These are phyloP conservation scores for Puya raimondii DNA, from an alignment of 176 grass and related monocot genomes.

Conservation along the genomic window DNA sequence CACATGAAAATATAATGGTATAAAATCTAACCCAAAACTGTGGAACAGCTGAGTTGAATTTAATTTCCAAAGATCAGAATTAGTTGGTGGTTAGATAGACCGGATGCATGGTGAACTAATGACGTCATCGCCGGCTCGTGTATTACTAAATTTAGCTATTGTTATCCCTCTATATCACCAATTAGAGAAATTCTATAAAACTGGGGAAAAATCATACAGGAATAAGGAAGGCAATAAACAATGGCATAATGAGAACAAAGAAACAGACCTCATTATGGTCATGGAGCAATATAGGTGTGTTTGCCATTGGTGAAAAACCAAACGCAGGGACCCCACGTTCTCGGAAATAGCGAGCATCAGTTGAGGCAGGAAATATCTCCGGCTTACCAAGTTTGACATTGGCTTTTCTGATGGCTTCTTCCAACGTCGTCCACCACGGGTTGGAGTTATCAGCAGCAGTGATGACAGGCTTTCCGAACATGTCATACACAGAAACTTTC, in stretches of 20 bases:
- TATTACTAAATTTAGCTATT: no score
- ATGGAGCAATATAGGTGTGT: constrained; percentile 82
- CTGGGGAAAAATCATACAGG: not conserved
- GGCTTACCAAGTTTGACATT: constrained; percentile 70
- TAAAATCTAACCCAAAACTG: no score
- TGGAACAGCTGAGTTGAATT: no score
- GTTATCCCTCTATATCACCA: no score
- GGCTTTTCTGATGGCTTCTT: constrained; percentile 60
- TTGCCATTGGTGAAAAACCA: constrained; percentile 88
- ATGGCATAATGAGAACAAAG: not conserved
- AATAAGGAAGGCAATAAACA: not conserved
- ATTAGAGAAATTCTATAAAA: not conserved
- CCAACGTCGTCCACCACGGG: constrained; percentile 64
- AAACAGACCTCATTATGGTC: constrained; percentile 83
- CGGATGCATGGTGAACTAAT: no score
- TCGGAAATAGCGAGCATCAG: constrained; percentile 76
- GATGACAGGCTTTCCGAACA: constrained; percentile 61
- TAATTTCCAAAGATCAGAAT: no score
- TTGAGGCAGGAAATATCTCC: constrained; percentile 79
- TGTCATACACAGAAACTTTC: constrained; percentile 45
- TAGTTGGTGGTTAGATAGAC: no score
- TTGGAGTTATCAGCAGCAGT: constrained; percentile 59
- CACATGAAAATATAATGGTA: no score
- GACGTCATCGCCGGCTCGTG: no score
- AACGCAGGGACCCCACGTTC: constrained; percentile 70